These are phyloP conservation scores for Annona squamosa DNA, from an alignment of 164 flowering plant species.

Conservation along the genomic window DNA sequence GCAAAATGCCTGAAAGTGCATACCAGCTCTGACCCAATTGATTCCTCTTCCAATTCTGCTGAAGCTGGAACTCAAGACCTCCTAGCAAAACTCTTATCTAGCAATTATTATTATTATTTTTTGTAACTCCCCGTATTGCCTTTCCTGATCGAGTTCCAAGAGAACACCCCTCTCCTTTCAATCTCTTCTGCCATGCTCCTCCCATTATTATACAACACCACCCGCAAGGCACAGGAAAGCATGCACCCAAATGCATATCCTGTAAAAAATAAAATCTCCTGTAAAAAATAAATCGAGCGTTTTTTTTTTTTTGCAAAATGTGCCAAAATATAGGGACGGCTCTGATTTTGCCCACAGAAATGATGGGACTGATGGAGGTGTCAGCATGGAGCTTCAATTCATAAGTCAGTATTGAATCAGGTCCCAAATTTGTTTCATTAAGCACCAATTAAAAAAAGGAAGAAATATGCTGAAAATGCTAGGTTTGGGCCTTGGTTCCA, in stretches of 20 bases:
- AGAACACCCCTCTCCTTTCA: conserved; percentile 11
- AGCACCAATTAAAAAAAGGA: no score
- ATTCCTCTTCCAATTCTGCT: conserved; percentile 23
- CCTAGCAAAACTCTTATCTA: conserved; percentile 6
- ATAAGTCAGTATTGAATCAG: no score
- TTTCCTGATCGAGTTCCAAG: conserved; percentile 2
- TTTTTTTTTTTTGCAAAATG: no score
- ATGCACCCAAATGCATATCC: conserved; percentile 6
- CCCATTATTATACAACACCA: conserved; percentile 6
- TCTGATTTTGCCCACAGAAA: no score
- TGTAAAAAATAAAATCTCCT: no score
- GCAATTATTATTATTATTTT: neutral
- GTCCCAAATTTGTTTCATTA: no score
- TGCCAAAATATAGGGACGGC: no score
- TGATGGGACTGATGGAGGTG: no score
- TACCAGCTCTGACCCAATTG: conserved; percentile 10
- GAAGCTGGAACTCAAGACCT: conserved; percentile 5
- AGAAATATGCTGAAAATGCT: no score
- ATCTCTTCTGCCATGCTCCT: conserved; percentile 27
- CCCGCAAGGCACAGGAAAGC: conserved; percentile 7
- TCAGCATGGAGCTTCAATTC: no score
- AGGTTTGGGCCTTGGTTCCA: no score
- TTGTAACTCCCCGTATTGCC: neutral
- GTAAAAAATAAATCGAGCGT: no score
- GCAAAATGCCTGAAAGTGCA: conserved; percentile 5